phyloP scores from a whole-genome alignment of 1,139 yeast genomes.

The Sugiyamaella pinicola region DNA sequence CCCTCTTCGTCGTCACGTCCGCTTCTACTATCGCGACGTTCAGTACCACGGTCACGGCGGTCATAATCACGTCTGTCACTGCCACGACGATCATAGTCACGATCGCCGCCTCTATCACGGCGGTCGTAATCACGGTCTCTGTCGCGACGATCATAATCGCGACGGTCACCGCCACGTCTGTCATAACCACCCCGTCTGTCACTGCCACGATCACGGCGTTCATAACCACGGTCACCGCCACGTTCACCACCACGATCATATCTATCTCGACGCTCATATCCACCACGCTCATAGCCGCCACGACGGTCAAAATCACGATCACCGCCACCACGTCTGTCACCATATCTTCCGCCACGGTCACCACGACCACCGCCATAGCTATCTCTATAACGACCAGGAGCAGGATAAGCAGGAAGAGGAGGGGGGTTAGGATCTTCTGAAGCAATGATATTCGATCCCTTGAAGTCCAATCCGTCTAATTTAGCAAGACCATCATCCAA shows the following conservation, averaged over 20 bases:
- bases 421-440: slow-evolving; percentile 70
- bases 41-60: slow-evolving; percentile 25
- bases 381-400: slow-evolving; percentile 28
- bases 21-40: slow-evolving; percentile 27
- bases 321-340: slow-evolving; percentile 28
- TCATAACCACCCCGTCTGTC: slow-evolving; percentile 24
- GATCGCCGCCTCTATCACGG: slow-evolving; percentile 16
- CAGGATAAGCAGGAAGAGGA: slow-evolving; percentile 34
- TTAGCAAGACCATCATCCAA: slow-evolving; percentile 67
- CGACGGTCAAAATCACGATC: slow-evolving; percentile 26
- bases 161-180: slow-evolving; percentile 23
- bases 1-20: slow-evolving; percentile 19
- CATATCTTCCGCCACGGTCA: slow-evolving; percentile 32
- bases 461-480: slow-evolving; percentile 70
- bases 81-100: slow-evolving; percentile 26
- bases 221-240: slow-evolving; percentile 9
- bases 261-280: slow-evolving; percentile 25
- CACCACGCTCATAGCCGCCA: slow-evolving; percentile 23
- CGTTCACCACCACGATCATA: slow-evolving; percentile 18
- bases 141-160: slow-evolving; percentile 22
- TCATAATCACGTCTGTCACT: slow-evolving; percentile 22
- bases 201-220: slow-evolving; percentile 29
- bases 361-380: slow-evolving; percentile 28
- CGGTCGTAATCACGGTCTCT: slow-evolving; percentile 20
- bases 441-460: slow-evolving; percentile 65